These are phyloP conservation scores for Colletotrichum aenigma DNA, from an alignment of 2,329 filamentous ascomycete species.

Conservation along the genomic window DNA sequence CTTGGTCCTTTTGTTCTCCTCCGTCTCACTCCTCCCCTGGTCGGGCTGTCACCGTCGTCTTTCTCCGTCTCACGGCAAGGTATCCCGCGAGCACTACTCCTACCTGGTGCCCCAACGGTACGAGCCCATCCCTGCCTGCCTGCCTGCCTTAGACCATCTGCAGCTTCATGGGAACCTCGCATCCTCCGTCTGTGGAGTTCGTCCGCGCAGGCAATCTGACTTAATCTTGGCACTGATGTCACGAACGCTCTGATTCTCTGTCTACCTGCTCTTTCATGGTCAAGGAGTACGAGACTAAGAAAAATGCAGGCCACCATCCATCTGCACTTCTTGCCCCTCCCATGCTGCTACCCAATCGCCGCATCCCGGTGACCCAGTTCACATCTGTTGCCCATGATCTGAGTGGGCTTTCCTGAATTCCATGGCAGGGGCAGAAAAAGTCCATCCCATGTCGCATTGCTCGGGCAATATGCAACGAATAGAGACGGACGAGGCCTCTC, in stretches of 20 bases:
- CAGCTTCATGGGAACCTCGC: neutral
- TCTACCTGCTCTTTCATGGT: neutral
- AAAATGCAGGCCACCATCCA: neutral
- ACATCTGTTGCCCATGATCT: neutral
- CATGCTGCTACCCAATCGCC: neutral
- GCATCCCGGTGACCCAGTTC: neutral
- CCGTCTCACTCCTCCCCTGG: neutral
- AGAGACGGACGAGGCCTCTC: neutral
- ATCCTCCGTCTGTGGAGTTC: neutral
- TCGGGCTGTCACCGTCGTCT: neutral
- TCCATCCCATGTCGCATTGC: neutral
- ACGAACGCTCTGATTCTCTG: neutral
- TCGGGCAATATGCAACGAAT: neutral
- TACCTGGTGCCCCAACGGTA: neutral
- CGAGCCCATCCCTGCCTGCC: neutral
- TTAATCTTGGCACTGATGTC: slow-evolving; percentile 10
- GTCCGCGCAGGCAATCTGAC: neutral
- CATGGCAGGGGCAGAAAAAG: neutral
- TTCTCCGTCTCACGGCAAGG: neutral
- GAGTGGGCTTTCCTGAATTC: neutral
- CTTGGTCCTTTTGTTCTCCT: neutral
- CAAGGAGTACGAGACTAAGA: neutral
- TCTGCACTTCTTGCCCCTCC: neutral
- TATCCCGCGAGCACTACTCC: neutral
- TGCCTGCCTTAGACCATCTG: neutral